phyloP scores from a whole-genome alignment of 169 alveolate species.

The Eimeria acervulina region DNA sequence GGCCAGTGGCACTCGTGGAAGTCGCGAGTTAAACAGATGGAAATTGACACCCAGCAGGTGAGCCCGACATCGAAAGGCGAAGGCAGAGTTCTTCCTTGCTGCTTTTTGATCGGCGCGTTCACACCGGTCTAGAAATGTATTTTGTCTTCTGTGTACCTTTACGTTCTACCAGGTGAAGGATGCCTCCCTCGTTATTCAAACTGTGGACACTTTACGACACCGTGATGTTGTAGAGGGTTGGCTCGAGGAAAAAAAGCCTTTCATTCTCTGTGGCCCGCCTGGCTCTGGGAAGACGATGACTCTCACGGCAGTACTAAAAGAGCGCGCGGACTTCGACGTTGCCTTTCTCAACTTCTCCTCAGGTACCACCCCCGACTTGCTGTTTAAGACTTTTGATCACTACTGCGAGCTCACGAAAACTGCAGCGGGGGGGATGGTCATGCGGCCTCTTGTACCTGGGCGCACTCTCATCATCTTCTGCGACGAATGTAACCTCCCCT shows the following conservation, averaged over 20 bases:
- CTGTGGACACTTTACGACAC: slow-evolving; percentile 98
- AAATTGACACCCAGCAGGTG: slow-evolving; percentile 89
- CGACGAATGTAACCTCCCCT: slow-evolving; percentile 98
- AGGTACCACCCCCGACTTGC: slow-evolving; percentile 96
- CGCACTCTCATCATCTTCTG: slow-evolving; percentile 98
- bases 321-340: slow-evolving; percentile 96
- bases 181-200: slow-evolving; percentile 97
- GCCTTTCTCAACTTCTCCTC: slow-evolving; percentile 97
- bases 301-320: slow-evolving; percentile 96
- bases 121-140: not conserved
- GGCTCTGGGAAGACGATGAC: slow-evolving; percentile 99
- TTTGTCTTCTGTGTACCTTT: not conserved
- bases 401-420: slow-evolving; percentile 97
- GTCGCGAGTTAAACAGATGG: slow-evolving; percentile 95
- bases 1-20: slow-evolving; percentile 97
- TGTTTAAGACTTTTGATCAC: slow-evolving; percentile 97
- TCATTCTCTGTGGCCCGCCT: slow-evolving; percentile 99
- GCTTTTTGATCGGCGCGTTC: not conserved
- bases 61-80: not conserved
- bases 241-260: slow-evolving; percentile 97
- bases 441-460: slow-evolving; percentile 96
- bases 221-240: slow-evolving; percentile 97
- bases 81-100: not conserved
- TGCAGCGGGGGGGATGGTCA: slow-evolving; percentile 93
- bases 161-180: slow-evolving; percentile 92